phyloP scores from a whole-genome alignment of 1,139 yeast species.

The Blastobotrys malaysiensis region DNA sequence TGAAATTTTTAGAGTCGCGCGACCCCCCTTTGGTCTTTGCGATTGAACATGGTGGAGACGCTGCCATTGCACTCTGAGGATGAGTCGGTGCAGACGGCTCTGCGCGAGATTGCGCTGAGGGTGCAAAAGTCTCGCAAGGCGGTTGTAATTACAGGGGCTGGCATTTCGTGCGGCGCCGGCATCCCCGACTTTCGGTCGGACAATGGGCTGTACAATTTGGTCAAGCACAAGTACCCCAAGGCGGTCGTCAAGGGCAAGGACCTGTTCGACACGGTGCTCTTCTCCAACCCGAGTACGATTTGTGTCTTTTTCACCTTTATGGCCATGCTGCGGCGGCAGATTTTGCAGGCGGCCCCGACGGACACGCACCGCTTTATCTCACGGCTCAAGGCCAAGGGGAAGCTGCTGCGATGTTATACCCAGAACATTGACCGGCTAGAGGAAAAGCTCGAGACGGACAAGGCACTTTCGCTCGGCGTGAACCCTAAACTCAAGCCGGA shows the following conservation, averaged over 20 bases:
- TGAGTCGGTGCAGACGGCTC: background rate
- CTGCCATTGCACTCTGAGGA: conserved; percentile 4
- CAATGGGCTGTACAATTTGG: conserved; percentile 75
- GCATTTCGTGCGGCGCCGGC: conserved; percentile 93
- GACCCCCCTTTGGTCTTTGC: no score
- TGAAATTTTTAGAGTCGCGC: no score
- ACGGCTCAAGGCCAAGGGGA: conserved; percentile 56
- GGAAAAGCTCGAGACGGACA: conserved; percentile 37
- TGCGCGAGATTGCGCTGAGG: conserved; percentile 22
- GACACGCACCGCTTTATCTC: conserved; percentile 76
- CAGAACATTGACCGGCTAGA: conserved; percentile 75
- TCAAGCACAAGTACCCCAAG: conserved; percentile 57
- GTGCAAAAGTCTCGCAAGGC: conserved; percentile 24
- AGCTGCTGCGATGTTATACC: conserved; percentile 76
- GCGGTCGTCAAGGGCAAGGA: conserved; percentile 76
- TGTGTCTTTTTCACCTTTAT: conserved; percentile 73
- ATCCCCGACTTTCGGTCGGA: conserved; percentile 90
- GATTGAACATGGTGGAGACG: background rate
- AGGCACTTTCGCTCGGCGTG: conserved; percentile 9
- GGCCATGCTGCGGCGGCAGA: conserved; percentile 63
- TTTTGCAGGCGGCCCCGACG: conserved; percentile 68
- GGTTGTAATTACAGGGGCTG: conserved; percentile 73
- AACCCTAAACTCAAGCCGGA: conserved; percentile 34
- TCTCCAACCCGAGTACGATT: conserved; percentile 60
- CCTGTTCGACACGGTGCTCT: conserved; percentile 77